phyloP scores from a whole-genome alignment of 2,329 filamentous ascomycete genomes.

The Fusarium torreyae region DNA sequence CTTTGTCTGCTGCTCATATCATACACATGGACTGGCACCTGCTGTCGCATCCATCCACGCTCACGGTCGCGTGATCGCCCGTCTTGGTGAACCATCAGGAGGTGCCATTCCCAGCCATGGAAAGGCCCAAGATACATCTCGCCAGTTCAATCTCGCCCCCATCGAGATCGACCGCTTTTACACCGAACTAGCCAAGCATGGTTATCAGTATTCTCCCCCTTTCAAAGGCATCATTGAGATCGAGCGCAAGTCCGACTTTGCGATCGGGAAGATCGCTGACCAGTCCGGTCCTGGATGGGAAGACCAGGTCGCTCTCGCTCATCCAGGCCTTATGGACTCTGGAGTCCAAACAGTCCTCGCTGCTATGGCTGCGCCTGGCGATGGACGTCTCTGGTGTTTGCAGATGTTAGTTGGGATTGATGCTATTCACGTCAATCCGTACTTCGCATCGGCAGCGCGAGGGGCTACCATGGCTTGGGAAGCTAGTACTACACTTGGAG shows the following conservation, averaged over 20 bases:
- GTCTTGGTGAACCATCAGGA: not conserved
- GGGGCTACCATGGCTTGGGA: slow-evolving; percentile 14
- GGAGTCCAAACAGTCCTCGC: slow-evolving; percentile 9
- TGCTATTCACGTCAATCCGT: slow-evolving; percentile 7
- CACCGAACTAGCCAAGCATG: slow-evolving; percentile 15
- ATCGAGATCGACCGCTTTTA: slow-evolving; percentile 18
- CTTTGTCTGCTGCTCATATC: slow-evolving; percentile 19
- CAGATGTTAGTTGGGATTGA: slow-evolving; percentile 11
- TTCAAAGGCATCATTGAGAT: slow-evolving; percentile 21
- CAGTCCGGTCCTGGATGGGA: slow-evolving; percentile 12
- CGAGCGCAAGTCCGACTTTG: slow-evolving; percentile 17
- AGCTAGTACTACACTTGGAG: not conserved
- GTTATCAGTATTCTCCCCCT: slow-evolving; percentile 8
- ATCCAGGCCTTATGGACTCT: slow-evolving; percentile 18
- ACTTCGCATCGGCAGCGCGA: not conserved
- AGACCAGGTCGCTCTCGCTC: slow-evolving; percentile 1
- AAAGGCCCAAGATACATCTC: not conserved
- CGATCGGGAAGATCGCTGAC: slow-evolving; percentile 7
- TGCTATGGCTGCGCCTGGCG: slow-evolving; percentile 12
- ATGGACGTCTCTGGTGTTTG: slow-evolving; percentile 11
- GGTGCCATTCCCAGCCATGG: not conserved
- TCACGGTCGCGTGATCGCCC: slow-evolving; percentile 4
- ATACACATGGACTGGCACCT: slow-evolving; percentile 5
- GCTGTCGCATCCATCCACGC: slow-evolving; percentile 7
- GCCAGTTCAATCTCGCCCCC: slow-evolving; percentile 4